A percentile compares a stretch with the other conserved stretches of the same genome.
Conservation (phyloP, 768 basidiomycete genomes). For the Mycena vulgaris region DNA sequence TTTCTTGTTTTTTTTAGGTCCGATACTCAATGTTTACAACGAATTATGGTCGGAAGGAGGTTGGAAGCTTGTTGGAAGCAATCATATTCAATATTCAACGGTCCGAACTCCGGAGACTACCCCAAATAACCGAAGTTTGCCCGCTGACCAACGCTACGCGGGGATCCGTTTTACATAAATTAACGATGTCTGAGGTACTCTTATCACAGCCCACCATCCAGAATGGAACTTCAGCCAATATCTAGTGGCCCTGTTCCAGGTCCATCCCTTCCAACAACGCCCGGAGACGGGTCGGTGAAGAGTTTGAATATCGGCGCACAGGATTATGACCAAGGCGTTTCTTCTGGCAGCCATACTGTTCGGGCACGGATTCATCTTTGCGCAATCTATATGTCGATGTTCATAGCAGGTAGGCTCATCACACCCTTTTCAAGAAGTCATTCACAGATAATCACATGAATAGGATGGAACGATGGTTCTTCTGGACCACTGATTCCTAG, state of each 20-base stretch:
- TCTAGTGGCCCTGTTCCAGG: background rate
- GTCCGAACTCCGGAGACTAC: too few relatives aligned
- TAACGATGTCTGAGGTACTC: background rate
- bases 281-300: slow-evolving; percentile 16
- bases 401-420: slow-evolving; percentile 4
- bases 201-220: slow-evolving; percentile 13
- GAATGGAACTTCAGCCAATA: slow-evolving; percentile 22
- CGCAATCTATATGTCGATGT: slow-evolving; percentile 30
- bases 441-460: background rate
- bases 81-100: too few relatives aligned
- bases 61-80: too few relatives aligned
- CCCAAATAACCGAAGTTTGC: too few relatives aligned
- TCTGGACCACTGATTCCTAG: slow-evolving; percentile 26
- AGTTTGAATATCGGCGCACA: slow-evolving; percentile 8
- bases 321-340: background rate
- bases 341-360: background rate
- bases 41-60: too few relatives aligned
- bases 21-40: too few relatives aligned
- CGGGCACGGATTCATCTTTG: slow-evolving; percentile 23
- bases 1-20: too few relatives aligned
- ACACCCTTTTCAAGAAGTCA: background rate
- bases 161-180: too few relatives aligned
- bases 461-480: background rate
- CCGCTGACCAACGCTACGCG: too few relatives aligned
- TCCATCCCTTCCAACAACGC: slow-evolving; percentile 15